These are phyloP conservation scores for Gracilaria domingensis DNA, from an alignment of 23 red algal species.

Conservation along the genomic window DNA sequence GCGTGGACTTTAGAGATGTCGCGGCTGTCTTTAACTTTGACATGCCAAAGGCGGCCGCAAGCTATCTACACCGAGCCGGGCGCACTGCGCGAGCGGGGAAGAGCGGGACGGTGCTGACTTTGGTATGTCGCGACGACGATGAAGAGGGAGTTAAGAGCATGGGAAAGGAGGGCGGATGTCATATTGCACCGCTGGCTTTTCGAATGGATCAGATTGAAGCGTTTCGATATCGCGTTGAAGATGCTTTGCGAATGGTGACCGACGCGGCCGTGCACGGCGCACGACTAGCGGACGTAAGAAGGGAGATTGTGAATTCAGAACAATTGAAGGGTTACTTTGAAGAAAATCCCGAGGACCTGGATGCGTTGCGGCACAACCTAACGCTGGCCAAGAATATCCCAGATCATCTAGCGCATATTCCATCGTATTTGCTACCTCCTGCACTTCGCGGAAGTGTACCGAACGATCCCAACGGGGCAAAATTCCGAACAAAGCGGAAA, in stretches of 20 bases:
- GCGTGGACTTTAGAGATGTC: conserved; percentile 93
- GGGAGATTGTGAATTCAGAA: conserved; percentile 93
- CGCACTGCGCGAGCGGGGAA: conserved; percentile 85
- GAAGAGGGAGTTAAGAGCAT: conserved; percentile 39
- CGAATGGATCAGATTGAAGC: conserved; percentile 85
- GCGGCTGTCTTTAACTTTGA: conserved; percentile 94
- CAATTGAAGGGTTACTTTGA: conserved; percentile 88
- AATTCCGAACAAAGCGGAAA: conserved; percentile 36
- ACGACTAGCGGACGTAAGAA: conserved; percentile 76
- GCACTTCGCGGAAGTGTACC: conserved; percentile 65
- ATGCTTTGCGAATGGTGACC: conserved; percentile 83
- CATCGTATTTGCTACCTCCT: conserved; percentile 82
- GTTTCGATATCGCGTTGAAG: conserved; percentile 99
- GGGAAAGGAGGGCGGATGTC: conserved; percentile 51
- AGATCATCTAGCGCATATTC: conserved; percentile 85
- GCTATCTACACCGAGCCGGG: conserved; percentile 94
- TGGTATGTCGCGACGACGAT: conserved; percentile 81
- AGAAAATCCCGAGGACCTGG: conserved; percentile 80
- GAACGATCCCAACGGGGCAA: conserved; percentile 23
- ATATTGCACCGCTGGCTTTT: conserved; percentile 70
- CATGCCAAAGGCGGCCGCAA: conserved; percentile 39
- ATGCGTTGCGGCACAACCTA: conserved; percentile 85
- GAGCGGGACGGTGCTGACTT: conserved; percentile 80
- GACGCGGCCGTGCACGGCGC: conserved; percentile 77
- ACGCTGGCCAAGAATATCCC: conserved; percentile 67